Base-by-base conservation (phyloP, 495 filamentous ascomycete genomes). In the Hypoxylon lenormandii region DNA sequence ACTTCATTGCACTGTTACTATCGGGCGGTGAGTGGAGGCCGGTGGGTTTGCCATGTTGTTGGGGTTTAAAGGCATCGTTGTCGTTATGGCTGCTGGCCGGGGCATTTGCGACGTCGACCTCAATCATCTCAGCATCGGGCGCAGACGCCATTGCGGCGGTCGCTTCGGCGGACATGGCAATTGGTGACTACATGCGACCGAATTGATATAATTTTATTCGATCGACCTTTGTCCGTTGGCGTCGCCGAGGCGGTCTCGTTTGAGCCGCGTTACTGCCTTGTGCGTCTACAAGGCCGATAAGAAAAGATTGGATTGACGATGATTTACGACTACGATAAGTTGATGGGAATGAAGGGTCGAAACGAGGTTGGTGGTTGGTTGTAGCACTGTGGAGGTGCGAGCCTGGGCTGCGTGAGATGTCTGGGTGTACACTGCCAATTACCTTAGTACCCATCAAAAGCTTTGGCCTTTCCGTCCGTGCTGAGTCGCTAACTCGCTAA, bases 1-100 rank as follows among this genome's bases (percentile, higher is more conserved):
- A 74, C 70, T 81, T 83, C 77, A 79, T 76, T 50, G 81, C 80
- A 74, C 76, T 77, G 74, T 84, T 83, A 74, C 81, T 84, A 60
- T 84, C 82, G 47, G 82, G 82, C 46, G 82, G 82, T 59, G 82
- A 85, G 62, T 83, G 79, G 37, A 84, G 74, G 65, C 80, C 82
- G 63, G 63, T 75, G 23, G 75, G 71, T 66, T 81, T 82, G 47
- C 46, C 19, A 38, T 53, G 70, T n/a, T 51, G 40, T 16, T 46
- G 18, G 19, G 43, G 19, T 13, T 64, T 53, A 40, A 47, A 45
- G 45, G 23, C 57, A 53, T 65, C 62, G 38, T 58, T 36, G 42
- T 30, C 11, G 40, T 23, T 12, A 37, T 64, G 52, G 6, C 53
- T 36, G 70, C 23, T 54, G 11, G 64, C 13, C n/a, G 49, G 58